Evolutionary conservation across 1,284 basidiomycete genomes (phyloP), one percentile per base, ranked within the genome.

Genomic region (Austroboletus olivaceoglutinosus): DNA sequence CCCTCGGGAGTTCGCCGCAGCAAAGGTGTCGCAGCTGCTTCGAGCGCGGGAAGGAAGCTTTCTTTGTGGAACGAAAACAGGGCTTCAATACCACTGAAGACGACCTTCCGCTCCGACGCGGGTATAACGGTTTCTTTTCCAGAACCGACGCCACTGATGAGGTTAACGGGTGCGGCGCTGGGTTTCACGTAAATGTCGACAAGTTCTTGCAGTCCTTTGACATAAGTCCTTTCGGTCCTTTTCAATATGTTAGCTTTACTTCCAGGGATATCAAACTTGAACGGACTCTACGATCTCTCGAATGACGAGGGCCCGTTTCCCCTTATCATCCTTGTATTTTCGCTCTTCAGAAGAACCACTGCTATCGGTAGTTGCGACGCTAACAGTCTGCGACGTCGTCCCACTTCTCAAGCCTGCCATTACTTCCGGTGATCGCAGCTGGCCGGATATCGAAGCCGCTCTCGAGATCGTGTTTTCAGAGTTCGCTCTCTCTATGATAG

Each of bases 181-280:
- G 93, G 93, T 61, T 83, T 86, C 70, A 99, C 90, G 67, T 99
- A 99, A 54, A 99, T 97, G 52, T 95, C 90, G 45, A 95, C 85
- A 23, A 99, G 81, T 70, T 98, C 96, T 65, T 90, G 85, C 21
- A 99, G 73, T 13, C 92, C 91, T 59, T 89, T 89, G 51, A 98
- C 92, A 69, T 99, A 99, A 1, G 95, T 95, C 55, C 91, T 81
- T 70, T 99, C 96, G 39, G 96, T 98, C 62, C 89, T 92, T 51
- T 49, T 48, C 27, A 30, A 45, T 23, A n/a, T 37, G 50, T 57
- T 51, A 59, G 50, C 52, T 39, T 50, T 34, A 8, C 34, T 50
- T 43, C 47, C 49, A 48, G 56, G 47, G 57, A 22, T 22, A 40
- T 50, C 42, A 47, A 36, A 39, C 43, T 51, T 16, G 25, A 47